Percentiles rank a stretch among this genome's conserved stretches.
phyloP scores from a whole-genome alignment of 2,329 filamentous ascomycete species.

The Coniochaeta sp. region DNA sequence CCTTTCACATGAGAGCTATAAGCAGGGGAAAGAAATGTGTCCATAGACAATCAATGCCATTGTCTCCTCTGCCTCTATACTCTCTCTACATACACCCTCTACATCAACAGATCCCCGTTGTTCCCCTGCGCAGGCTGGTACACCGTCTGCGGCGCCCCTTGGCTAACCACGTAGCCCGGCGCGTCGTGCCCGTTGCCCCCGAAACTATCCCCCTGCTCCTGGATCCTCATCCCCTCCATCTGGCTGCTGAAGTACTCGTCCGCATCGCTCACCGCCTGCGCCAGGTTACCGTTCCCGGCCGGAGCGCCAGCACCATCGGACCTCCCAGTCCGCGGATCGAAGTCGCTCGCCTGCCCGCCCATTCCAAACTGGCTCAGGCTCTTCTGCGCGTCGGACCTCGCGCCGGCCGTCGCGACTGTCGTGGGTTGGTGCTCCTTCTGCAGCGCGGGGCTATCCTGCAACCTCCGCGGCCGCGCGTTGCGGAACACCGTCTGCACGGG shows the following conservation, averaged over 20 bases:
- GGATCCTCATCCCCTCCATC: conserved; percentile 65
- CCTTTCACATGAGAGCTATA: too few relatives aligned
- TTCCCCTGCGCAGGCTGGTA: conserved; percentile 66
- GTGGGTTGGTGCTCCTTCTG: conserved; percentile 68
- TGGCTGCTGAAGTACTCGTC: conserved; percentile 84
- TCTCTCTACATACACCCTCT: not conserved
- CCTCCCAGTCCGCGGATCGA: conserved; percentile 32
- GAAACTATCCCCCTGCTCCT: conserved; percentile 57
- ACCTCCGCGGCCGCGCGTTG: conserved; percentile 69
- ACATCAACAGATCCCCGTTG: conserved; percentile 53
- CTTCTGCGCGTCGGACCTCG: conserved; percentile 45
- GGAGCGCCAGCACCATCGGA: not conserved
- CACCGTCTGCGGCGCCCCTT: conserved; percentile 69
- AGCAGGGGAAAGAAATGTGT: too few relatives aligned
- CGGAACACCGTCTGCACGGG: conserved; percentile 97
- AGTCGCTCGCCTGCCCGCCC: conserved; percentile 43
- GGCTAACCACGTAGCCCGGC: conserved; percentile 67
- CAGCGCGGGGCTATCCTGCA: conserved; percentile 78
- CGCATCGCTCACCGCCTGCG: conserved; percentile 72
- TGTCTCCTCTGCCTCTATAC: not conserved
- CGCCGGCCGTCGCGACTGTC: conserved; percentile 41
- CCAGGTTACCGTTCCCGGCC: conserved; percentile 32
- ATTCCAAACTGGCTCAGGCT: conserved; percentile 51
- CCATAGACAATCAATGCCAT: not conserved
- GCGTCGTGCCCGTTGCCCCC: conserved; percentile 42